Evolutionary conservation across 805 yeast species (phyloP), one percentile per base, ranked within the genome.

Genomic region (Candida qinlingensis): DNA sequence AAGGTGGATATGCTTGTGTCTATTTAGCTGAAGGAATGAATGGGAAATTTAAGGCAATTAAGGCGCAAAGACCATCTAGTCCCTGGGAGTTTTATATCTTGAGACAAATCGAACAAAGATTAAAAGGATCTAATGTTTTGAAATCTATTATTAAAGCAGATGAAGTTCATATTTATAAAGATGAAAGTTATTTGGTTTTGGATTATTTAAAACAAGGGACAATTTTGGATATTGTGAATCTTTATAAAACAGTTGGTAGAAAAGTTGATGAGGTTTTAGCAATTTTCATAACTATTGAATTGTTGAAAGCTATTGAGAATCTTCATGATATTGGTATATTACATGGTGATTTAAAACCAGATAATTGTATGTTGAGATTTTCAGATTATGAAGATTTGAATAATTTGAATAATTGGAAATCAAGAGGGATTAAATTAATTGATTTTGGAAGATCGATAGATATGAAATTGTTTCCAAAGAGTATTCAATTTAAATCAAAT

Each of bases 261-360:
- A 55, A 65, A 6, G 56, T 80, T 13, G 90, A 85, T 50, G 96
- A 90, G 60, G 62, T 69, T 0, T 60, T 89, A 5, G 77, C 77
- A 4, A 74, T 85, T 49, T 85, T 79, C 58, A 68, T 87, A 37
- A 72, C 92, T 0, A 67, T 80, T 8, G 89, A 89, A 60, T 61
- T 91, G 9, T 58, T 90, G 41, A 72, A 77, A 39, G 72, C 79
- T 0, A 65, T 88, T 6, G 81, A 80, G 45, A 63, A 69, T 2
- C 64, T 91, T n/a, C 97, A 90, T 59, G 62, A 65, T 0, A 64
- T 75, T 12, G 83, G 83, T 0, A 80, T 90, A 1, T 71, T 90
- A 10, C 97, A 90, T 67, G 95, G 96, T 2, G 96, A 90, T 62
- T 64, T 90, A 46, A 87, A 85, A 60, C 84, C 96, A 0, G 96